phyloP scores from a whole-genome alignment of 2,329 filamentous ascomycete genomes.

The Cryphonectria parasitica region DNA sequence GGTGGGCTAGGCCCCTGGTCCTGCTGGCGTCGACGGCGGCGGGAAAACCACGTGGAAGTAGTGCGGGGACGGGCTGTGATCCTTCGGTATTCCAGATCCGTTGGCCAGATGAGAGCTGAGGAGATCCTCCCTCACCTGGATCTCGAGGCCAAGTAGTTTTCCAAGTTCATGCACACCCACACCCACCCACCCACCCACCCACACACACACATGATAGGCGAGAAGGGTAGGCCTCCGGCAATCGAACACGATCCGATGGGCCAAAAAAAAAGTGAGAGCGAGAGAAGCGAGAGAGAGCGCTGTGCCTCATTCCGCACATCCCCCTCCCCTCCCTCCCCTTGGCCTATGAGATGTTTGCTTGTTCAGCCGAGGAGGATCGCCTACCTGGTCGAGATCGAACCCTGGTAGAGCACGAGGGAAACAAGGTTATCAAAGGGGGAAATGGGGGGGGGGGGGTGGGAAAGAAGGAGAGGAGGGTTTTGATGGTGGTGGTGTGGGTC shows the following conservation, averaged over 20 bases:
- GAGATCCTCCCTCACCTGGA: not conserved
- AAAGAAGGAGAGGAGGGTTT: not conserved
- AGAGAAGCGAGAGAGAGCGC: not conserved
- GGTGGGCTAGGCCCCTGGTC: not conserved
- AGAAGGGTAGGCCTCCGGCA: constrained; percentile 1
- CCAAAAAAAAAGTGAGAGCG: not conserved
- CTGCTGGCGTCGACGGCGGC: constrained; percentile 9
- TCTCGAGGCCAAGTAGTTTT: not conserved
- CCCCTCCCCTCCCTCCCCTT: too few species aligned
- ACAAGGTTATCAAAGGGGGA: constrained; percentile 11
- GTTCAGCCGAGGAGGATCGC: constrained; percentile 6
- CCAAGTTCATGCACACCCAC: not conserved
- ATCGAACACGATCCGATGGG: not conserved
- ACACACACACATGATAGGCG: too few species aligned
- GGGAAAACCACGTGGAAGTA: constrained; percentile 9
- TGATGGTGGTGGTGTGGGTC: constrained; percentile 4
- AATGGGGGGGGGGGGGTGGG: not conserved
- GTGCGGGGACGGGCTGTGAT: constrained; percentile 1
- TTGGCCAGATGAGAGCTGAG: not conserved
- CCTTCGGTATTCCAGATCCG: constrained; percentile 1
- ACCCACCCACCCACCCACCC: too few species aligned
- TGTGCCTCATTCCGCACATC: not conserved
- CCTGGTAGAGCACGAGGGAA: constrained; percentile 3
- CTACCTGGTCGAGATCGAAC: constrained; percentile 10
- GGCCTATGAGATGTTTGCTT: not conserved